Base-by-base conservation (phyloP, 148 eudicot genomes). In the Fagopyrum homotropicum region DNA sequence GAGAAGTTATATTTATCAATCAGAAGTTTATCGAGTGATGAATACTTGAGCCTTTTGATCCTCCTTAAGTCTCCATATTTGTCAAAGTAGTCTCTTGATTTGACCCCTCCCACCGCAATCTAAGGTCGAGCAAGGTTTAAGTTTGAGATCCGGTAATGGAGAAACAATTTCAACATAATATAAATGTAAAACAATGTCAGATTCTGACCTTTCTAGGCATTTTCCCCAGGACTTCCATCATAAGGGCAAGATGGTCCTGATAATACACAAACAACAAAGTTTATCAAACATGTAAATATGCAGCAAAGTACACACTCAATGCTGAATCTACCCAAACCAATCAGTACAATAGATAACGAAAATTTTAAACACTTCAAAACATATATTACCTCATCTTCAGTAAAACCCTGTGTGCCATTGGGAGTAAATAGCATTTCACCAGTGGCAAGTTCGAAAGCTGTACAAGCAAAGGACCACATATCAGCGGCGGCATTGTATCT, bases 401-500 rank as follows among this genome's bases (percentile, higher is more conserved):
- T 85, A 75, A 85, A 95, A 17, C 87, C 96, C 84, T 85, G 91
- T 70, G 90, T 92, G 72, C 77, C 80, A 66, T 88, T 89, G 69
- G 98, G 98, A 74, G 96, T 82, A 82, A 95, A 95, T 88, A 95
- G 79, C 94, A 92, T 95, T 77, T 95, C 98, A 19, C 98, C 98
- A 4, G 97, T 92, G 78, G 98, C 98, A 82, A 95, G 97, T 88
- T 95, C 98, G 78, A 95, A 95, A 11, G 98, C 93, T 1, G 81
- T 95, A 80, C 98, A 95, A 75, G 91, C 98, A 83, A 95, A 95
- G 66, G 98, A 95, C 98, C 98, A 95, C 91, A 95, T 88, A 83
- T 95, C 98, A 74, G 87, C 89, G 72, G 97, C 82, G 71, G 77
- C 86, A 9, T 89, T 80, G 80, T 95, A 92, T 26, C 96, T 94